Conservation (phyloP, 768 basidiomycete genomes). For the Lactarius sanguifluus region DNA sequence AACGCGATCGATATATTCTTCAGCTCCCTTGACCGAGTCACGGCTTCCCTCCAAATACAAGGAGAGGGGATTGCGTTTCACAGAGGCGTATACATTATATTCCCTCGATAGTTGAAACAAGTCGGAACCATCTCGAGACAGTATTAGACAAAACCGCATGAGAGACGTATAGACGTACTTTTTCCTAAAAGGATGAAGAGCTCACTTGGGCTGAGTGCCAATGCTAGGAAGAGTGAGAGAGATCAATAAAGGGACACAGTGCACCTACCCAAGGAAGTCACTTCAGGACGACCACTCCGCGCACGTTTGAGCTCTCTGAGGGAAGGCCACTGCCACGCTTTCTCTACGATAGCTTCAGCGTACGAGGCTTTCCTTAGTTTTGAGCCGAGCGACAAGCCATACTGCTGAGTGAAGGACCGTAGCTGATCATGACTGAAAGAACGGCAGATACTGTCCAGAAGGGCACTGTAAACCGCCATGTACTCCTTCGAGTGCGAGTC, state of each 20-base stretch:
- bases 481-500: constrained; percentile 47
- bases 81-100: constrained; percentile 62
- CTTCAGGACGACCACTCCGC: constrained; percentile 51
- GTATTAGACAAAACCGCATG: constrained; percentile 18
- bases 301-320: constrained; percentile 51
- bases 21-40: constrained; percentile 49
- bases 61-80: constrained; percentile 54
- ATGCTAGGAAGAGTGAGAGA: constrained; percentile 41
- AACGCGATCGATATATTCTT: constrained; percentile 47
- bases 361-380: constrained; percentile 40
- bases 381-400: constrained; percentile 39
- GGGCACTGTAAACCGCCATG: constrained; percentile 49
- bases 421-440: constrained; percentile 68
- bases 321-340: constrained; percentile 69
- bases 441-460: constrained; percentile 53
- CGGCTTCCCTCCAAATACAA: constrained; percentile 60
- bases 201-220: constrained; percentile 55
- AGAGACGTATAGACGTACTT: constrained; percentile 43
- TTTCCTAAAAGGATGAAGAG: constrained; percentile 72
- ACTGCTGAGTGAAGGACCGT: constrained; percentile 50
- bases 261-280: constrained; percentile 46
- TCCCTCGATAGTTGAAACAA: constrained; percentile 57
- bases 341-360: constrained; percentile 57
- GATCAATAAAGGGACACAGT: constrained; percentile 10
- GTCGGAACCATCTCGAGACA: constrained; percentile 57